phyloP scores from a whole-genome alignment of 148 eudicot genomes.

The Camellia granthamiana region DNA sequence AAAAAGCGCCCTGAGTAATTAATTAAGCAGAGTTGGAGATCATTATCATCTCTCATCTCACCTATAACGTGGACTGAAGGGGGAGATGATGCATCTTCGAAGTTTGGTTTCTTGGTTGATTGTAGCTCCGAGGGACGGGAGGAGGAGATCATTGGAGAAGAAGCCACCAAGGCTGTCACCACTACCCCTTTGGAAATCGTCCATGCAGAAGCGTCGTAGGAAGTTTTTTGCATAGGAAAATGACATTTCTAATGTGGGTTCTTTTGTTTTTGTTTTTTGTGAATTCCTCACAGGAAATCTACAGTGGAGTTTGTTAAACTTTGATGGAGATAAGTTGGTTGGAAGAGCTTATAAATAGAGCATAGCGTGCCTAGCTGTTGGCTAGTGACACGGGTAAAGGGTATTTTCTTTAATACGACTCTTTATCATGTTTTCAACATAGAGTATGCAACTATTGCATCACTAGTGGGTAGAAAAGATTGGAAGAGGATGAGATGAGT shows the following conservation, averaged over 20 bases:
- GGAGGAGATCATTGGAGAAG: slow-evolving; percentile 61
- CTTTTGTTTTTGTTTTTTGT: slow-evolving; percentile 4
- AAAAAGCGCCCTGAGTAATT: not conserved
- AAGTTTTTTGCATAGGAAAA: slow-evolving; percentile 40
- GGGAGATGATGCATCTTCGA: slow-evolving; percentile 51
- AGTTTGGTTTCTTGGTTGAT: slow-evolving; percentile 53
- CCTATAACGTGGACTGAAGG: slow-evolving; percentile 69
- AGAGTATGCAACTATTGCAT: slow-evolving; percentile 17
- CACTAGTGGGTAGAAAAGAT: not conserved
- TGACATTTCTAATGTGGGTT: slow-evolving; percentile 24
- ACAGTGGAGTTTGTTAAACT: slow-evolving; percentile 1
- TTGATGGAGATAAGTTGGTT: slow-evolving; percentile 9
- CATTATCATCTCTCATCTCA: slow-evolving; percentile 10
- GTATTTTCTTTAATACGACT: not conserved
- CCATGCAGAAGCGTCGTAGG: slow-evolving; percentile 50
- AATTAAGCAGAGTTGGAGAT: not conserved
- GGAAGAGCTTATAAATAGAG: slow-evolving; percentile 23
- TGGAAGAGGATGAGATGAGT: slow-evolving; percentile 9
- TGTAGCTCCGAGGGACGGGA: slow-evolving; percentile 85
- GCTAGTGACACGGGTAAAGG: not conserved
- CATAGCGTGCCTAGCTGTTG: not conserved
- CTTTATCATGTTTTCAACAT: slow-evolving; percentile 13
- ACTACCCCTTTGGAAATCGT: slow-evolving; percentile 38
- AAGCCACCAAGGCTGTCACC: slow-evolving; percentile 39
- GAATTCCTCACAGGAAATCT: not conserved